phyloP scores from a whole-genome alignment of 2,329 filamentous ascomycete genomes.

The Aspergillus ruber region DNA sequence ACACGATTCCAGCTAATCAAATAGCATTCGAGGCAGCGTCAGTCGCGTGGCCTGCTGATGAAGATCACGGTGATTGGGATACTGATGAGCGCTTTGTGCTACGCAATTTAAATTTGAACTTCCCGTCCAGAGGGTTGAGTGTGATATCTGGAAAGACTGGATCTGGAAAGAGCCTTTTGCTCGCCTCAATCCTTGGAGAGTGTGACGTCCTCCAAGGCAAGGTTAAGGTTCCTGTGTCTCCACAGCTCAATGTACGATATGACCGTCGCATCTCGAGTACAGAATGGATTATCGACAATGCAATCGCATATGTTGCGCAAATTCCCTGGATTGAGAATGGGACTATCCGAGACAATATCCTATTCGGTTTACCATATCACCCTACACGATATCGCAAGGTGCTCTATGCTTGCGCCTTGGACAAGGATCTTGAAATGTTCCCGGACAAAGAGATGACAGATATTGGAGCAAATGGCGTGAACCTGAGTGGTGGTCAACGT shows the following conservation, averaged over 20 bases:
- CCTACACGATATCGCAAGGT: slow-evolving; percentile 65
- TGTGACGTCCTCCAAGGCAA: slow-evolving; percentile 60
- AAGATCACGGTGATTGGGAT: slow-evolving; percentile 42
- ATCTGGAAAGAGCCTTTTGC: slow-evolving; percentile 66
- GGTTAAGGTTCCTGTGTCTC: slow-evolving; percentile 47
- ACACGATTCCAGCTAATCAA: slow-evolving; percentile 46
- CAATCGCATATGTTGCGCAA: slow-evolving; percentile 69
- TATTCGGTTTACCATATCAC: slow-evolving; percentile 67
- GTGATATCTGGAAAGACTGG: slow-evolving; percentile 72
- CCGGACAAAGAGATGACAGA: slow-evolving; percentile 71
- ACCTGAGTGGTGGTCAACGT: slow-evolving; percentile 75
- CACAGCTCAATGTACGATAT: slow-evolving; percentile 50
- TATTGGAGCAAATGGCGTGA: slow-evolving; percentile 78
- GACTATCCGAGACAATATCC: slow-evolving; percentile 68
- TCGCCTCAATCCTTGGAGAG: slow-evolving; percentile 68
- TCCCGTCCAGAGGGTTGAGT: slow-evolving; percentile 65
- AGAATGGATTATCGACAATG: slow-evolving; percentile 64
- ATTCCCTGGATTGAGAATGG: slow-evolving; percentile 84
- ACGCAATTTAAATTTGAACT: slow-evolving; percentile 58
- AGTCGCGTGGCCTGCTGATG: slow-evolving; percentile 64
- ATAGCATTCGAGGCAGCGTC: slow-evolving; percentile 62
- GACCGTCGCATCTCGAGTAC: slow-evolving; percentile 56
- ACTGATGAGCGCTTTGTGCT: slow-evolving; percentile 49
- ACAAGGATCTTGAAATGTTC: slow-evolving; percentile 70
- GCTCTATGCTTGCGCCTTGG: slow-evolving; percentile 64